phyloP scores from a whole-genome alignment of 2,329 filamentous ascomycete genomes.

The Sarocladiaceae sp. region DNA sequence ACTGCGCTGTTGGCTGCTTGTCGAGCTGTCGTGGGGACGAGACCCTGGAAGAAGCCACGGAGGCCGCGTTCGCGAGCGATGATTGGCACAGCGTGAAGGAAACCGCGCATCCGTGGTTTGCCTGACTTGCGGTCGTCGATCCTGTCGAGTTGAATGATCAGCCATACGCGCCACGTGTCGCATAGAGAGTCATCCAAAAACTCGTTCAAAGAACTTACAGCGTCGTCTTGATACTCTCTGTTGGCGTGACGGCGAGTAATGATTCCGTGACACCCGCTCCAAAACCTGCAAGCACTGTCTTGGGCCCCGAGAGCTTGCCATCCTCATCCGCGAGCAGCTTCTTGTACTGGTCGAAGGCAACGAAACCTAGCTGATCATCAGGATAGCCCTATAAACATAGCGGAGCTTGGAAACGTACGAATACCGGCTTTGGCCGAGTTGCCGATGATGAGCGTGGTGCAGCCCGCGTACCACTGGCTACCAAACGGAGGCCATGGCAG shows the following conservation, averaged over 20 bases:
- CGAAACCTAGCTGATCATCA: constrained; percentile 62
- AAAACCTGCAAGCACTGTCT: constrained; percentile 89
- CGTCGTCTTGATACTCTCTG: constrained; percentile 97
- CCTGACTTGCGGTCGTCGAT: constrained; percentile 90
- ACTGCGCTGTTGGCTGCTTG: constrained; percentile 93
- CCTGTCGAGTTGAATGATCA: constrained; percentile 33
- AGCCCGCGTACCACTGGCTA: constrained; percentile 92
- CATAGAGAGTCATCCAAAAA: background rate
- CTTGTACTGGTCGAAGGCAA: constrained; percentile 96
- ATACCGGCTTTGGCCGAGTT: constrained; percentile 97
- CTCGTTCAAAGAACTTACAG: constrained; percentile 44
- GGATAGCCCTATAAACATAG: too few species aligned
- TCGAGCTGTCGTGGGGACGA: constrained; percentile 87
- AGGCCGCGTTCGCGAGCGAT: constrained; percentile 85
- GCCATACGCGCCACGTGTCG: background rate
- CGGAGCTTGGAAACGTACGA: constrained; percentile 46
- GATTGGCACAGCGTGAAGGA: constrained; percentile 81
- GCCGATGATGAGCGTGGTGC: constrained; percentile 92
- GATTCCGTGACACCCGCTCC: constrained; percentile 93
- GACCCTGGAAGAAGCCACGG: constrained; percentile 92
- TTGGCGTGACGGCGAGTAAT: constrained; percentile 87
- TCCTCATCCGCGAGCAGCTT: constrained; percentile 70
- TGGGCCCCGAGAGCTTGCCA: constrained; percentile 83
- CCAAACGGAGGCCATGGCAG: constrained; percentile 94
- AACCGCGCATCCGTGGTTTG: constrained; percentile 83